Evolutionary conservation across 73 alveolate genomes (phyloP).

Genomic region (Effrenium voratum): DNA sequence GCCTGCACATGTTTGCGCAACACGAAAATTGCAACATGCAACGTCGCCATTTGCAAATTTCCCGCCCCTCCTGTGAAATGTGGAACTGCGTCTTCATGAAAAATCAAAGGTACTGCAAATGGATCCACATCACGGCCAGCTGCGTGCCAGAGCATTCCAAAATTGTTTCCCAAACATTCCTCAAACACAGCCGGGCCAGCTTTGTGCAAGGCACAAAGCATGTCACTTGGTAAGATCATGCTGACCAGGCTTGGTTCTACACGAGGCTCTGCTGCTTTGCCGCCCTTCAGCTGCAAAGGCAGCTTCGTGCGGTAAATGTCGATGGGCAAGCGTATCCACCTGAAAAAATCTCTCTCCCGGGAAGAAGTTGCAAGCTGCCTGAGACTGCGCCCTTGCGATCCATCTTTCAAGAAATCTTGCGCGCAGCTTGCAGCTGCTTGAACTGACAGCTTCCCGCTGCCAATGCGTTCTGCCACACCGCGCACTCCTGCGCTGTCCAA

Average conservation of each 20-base stretch:
- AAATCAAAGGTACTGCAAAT: conserved; percentile 6
- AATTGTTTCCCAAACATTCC: too few species aligned
- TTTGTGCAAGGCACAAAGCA: too few species aligned
- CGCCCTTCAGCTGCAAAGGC: too few species aligned
- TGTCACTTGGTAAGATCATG: too few species aligned
- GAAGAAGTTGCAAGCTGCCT: neutral
- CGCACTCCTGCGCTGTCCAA: conserved; percentile 13
- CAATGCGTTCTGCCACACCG: conserved; percentile 37
- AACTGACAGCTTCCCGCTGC: neutral
- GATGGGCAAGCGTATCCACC: conserved; percentile 4
- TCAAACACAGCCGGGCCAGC: too few species aligned
- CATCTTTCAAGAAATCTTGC: neutral
- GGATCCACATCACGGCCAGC: conserved; percentile 24
- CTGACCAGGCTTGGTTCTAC: too few species aligned
- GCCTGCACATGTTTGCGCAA: too few species aligned
- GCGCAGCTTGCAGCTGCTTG: neutral
- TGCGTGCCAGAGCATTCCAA: conserved; percentile 6
- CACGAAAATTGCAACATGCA: too few species aligned
- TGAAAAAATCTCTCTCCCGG: conserved; percentile 13
- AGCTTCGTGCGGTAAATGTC: too few species aligned
- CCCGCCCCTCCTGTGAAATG: conserved; percentile 42
- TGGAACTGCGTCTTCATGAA: conserved; percentile 43
- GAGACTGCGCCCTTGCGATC: neutral
- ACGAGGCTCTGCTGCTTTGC: too few species aligned
- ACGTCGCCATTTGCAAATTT: too few species aligned